Evolutionary conservation across 148 eudicot species (phyloP).

Genomic region (Polygonum aviculare): DNA sequence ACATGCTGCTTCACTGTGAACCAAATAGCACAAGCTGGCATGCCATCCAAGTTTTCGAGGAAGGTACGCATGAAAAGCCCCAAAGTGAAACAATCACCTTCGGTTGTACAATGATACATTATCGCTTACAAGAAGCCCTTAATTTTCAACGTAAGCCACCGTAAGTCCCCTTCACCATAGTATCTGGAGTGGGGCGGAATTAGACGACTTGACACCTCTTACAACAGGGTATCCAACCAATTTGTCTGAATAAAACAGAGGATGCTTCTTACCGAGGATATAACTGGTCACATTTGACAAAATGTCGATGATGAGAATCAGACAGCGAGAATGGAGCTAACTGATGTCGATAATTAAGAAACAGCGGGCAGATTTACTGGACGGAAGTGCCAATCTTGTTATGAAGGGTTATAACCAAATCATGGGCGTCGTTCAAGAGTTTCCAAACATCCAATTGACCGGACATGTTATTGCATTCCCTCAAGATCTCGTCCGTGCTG

Average conservation of each 20-base stretch:
- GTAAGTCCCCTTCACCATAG: background rate
- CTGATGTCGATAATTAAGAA: background rate
- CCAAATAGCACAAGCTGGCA: background rate
- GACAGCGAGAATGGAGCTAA: background rate
- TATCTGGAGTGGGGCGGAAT: background rate
- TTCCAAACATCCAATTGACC: slow-evolving; percentile 38
- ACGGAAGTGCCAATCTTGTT: slow-evolving; percentile 18
- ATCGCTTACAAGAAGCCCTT: background rate
- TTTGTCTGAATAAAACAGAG: background rate
- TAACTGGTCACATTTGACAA: background rate
- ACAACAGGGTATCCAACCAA: background rate
- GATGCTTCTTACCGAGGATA: background rate
- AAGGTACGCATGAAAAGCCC: background rate
- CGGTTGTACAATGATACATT: background rate
- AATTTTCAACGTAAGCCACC: background rate
- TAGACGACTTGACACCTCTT: background rate
- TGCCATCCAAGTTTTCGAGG: background rate
- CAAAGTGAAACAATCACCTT: background rate
- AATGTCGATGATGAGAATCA: background rate
- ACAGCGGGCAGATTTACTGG: background rate
- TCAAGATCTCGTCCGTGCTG: slow-evolving; percentile 30
- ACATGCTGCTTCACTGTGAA: background rate
- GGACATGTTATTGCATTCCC: slow-evolving; percentile 37
- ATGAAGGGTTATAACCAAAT: slow-evolving; percentile 26
- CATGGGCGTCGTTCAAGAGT: slow-evolving; percentile 33